A percentile compares a stretch with the other conserved stretches of the same genome.
Conservation (phyloP, 768 basidiomycete genomes). For the Fomitopsis pulvina region DNA sequence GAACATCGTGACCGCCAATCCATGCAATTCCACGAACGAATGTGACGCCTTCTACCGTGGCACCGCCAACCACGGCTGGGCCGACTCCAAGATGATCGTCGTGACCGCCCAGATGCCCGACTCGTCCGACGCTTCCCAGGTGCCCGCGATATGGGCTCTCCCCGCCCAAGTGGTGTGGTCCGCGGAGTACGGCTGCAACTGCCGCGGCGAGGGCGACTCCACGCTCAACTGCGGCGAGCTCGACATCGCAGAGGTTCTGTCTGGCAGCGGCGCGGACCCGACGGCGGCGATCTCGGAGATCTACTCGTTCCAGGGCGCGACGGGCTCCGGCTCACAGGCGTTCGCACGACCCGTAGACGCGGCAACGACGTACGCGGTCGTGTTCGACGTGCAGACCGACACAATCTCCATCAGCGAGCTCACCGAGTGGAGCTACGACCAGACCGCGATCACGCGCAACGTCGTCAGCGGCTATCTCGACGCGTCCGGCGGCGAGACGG, state of each 20-base stretch:
- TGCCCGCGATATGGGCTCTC: constrained; percentile 24
- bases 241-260: constrained; percentile 24
- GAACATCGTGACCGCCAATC: constrained; percentile 23
- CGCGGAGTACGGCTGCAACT: constrained; percentile 27
- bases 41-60: constrained; percentile 25
- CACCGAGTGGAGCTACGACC: constrained; percentile 20
- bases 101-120: constrained; percentile 23
- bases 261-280: constrained; percentile 7
- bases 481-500: constrained; percentile 14
- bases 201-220: constrained; percentile 22
- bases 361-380: constrained; percentile 14
- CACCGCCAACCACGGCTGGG: constrained; percentile 24
- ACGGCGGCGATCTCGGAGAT: constrained; percentile 23
- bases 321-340: constrained; percentile 17
- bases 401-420: constrained; percentile 19
- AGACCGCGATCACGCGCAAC: constrained; percentile 17
- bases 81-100: constrained; percentile 20
- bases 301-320: constrained; percentile 26
- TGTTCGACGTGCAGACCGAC: constrained; percentile 24
- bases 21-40: constrained; percentile 10
- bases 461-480: constrained; percentile 20
- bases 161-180: constrained; percentile 23
- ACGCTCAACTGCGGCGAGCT: constrained; percentile 21
- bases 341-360: constrained; percentile 19
- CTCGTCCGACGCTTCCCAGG: constrained; percentile 11